These are phyloP conservation scores for Ricinus communis DNA, from an alignment of 345 rosid genomes.

Conservation along the genomic window DNA sequence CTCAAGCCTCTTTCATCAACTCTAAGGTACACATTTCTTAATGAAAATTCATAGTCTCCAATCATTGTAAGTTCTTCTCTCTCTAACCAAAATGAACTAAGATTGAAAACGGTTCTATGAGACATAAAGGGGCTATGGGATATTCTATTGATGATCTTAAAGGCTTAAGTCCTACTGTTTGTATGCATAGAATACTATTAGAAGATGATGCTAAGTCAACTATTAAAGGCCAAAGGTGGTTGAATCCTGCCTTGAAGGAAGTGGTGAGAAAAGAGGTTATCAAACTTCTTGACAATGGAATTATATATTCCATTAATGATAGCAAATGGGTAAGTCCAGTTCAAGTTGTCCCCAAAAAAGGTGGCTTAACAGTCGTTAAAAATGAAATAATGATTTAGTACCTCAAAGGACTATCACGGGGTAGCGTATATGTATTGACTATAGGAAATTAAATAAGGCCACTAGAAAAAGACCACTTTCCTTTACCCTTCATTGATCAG, in stretches of 20 bases:
- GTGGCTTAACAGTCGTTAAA: background rate
- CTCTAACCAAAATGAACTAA: background rate
- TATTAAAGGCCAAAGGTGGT: background rate
- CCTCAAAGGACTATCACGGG: too few species aligned
- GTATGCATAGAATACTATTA: background rate
- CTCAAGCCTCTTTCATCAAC: background rate
- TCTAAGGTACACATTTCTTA: background rate
- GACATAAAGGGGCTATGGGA: background rate
- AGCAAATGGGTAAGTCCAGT: background rate
- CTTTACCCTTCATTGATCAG: background rate
- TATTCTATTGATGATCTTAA: background rate
- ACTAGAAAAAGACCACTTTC: background rate
- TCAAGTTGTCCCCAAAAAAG: background rate
- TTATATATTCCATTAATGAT: background rate
- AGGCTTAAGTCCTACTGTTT: background rate
- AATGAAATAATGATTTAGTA: too few species aligned
- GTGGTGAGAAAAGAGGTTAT: background rate
- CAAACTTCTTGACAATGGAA: background rate
- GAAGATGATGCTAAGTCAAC: background rate
- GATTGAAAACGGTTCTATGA: background rate
- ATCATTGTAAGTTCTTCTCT: background rate
- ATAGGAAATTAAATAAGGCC: too few species aligned
- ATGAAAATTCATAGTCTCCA: background rate
- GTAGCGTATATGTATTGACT: too few species aligned
- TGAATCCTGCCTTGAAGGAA: background rate